phyloP scores from a whole-genome alignment of 495 filamentous ascomycete genomes.

The Xylaria flabelliformis region DNA sequence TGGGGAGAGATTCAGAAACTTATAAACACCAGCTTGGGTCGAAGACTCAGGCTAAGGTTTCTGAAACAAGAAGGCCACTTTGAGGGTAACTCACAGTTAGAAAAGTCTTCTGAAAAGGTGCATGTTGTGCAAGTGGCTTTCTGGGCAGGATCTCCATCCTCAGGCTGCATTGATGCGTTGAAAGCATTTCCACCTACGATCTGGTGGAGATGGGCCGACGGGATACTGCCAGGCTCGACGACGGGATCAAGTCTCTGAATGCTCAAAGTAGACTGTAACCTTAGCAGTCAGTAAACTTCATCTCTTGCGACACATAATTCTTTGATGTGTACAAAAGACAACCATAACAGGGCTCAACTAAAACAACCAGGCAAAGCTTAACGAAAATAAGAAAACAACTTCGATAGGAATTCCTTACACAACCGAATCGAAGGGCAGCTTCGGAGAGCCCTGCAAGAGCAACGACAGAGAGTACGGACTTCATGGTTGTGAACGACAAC shows the following conservation, averaged over 20 bases:
- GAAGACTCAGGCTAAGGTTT: not conserved
- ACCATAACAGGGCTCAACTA: not conserved
- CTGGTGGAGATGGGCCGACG: conserved; percentile 58
- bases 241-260: conserved; percentile 58
- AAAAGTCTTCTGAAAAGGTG: conserved; percentile 56
- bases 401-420: conserved; percentile 25
- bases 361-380: not conserved
- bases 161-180: conserved; percentile 52
- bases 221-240: conserved; percentile 53
- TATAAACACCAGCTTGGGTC: not conserved
- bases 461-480: conserved; percentile 49
- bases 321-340: not conserved
- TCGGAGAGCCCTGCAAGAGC: conserved; percentile 47
- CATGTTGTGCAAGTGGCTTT: conserved; percentile 54
- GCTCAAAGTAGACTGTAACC: conserved; percentile 45
- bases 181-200: conserved; percentile 59
- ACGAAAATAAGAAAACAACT: not conserved
- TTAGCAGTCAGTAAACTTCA: not conserved
- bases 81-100: conserved; percentile 38
- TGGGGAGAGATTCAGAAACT: not conserved
- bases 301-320: not conserved
- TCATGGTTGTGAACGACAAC: conserved; percentile 44
- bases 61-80: not conserved
- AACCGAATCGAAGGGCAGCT: conserved; percentile 58
- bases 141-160: conserved; percentile 48